Percentiles rank a stretch among this genome's conserved stretches.
Conservation (phyloP, 2,329 filamentous ascomycete genomes). For the Pestalotiopsis sp. region DNA sequence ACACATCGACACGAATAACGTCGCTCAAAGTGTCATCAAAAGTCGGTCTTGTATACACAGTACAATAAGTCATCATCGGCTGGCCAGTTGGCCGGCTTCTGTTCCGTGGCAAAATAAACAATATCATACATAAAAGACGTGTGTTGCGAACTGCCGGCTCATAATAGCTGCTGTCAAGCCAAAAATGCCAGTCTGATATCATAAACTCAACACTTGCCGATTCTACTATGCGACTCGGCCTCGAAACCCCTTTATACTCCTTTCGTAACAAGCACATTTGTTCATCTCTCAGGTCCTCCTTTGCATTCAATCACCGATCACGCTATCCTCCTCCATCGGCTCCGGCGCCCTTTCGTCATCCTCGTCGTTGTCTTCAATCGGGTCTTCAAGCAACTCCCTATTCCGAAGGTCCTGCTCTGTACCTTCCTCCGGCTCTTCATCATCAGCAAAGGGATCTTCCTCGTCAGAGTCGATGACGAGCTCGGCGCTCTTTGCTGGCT, state of each 20-base stretch:
- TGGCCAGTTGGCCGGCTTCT: too few species aligned
- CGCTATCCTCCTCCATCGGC: conserved; percentile 31
- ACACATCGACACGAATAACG: too few species aligned
- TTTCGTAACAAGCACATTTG: not conserved
- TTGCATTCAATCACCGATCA: conserved; percentile 13
- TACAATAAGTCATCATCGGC: too few species aligned
- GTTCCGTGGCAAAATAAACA: too few species aligned
- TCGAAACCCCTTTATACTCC: not conserved
- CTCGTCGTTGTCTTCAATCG: conserved; percentile 43
- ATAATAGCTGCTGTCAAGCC: not conserved
- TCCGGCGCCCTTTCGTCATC: conserved; percentile 37
- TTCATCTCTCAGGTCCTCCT: not conserved
- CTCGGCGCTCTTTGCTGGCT: conserved; percentile 46
- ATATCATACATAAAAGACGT: too few species aligned
- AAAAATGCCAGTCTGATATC: not conserved
- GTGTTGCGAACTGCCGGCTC: not conserved
- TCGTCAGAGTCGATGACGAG: conserved; percentile 46
- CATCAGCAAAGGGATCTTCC: conserved; percentile 47
- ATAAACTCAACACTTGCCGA: not conserved
- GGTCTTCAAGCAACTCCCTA: conserved; percentile 56
- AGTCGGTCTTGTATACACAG: too few species aligned
- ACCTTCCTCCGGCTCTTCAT: conserved; percentile 56
- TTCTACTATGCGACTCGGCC: not conserved
- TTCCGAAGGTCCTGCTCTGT: conserved; percentile 59
- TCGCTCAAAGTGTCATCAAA: too few species aligned